Conservation (phyloP, 2,329 filamentous ascomycete genomes). For the Aureobasidium leucospermi region DNA sequence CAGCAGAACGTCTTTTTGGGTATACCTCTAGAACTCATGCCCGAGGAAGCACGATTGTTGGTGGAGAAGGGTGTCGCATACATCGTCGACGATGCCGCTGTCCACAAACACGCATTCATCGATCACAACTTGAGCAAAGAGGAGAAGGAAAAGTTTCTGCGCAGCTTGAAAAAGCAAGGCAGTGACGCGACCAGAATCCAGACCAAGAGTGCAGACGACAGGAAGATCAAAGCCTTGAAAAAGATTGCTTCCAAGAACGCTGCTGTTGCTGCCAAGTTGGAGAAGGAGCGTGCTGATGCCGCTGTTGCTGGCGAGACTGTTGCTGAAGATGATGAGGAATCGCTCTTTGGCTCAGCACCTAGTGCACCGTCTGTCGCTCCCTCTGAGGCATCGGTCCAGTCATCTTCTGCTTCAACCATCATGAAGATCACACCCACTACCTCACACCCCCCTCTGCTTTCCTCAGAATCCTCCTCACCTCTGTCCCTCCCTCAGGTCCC, state of each 20-base stretch:
- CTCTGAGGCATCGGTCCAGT: background rate
- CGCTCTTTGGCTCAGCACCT: background rate
- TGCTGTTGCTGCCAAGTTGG: slow-evolving; percentile 11
- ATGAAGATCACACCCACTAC: slow-evolving; percentile 42
- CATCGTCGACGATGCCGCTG: slow-evolving; percentile 69
- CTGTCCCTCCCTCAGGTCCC: slow-evolving; percentile 29
- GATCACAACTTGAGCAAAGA: slow-evolving; percentile 43
- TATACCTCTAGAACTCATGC: slow-evolving; percentile 79
- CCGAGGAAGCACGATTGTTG: slow-evolving; percentile 78
- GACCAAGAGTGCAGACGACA: slow-evolving; percentile 41
- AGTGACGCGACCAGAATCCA: slow-evolving; percentile 41
- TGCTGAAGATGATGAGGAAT: slow-evolving; percentile 9
- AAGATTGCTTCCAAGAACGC: slow-evolving; percentile 48
- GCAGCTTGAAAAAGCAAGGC: slow-evolving; percentile 48
- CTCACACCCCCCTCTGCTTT: slow-evolving; percentile 37
- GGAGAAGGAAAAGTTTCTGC: slow-evolving; percentile 56
- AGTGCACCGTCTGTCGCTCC: slow-evolving; percentile 5
- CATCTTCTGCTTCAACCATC: background rate
- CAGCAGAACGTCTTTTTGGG: slow-evolving; percentile 61
- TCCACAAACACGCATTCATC: slow-evolving; percentile 59
- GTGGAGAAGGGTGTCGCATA: slow-evolving; percentile 70
- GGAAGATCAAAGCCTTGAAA: slow-evolving; percentile 43
- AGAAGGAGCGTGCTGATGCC: slow-evolving; percentile 5
- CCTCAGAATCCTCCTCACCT: slow-evolving; percentile 16
- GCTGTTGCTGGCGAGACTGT: background rate